Conservation (phyloP, 2,329 filamentous ascomycete species). For the Xylariomycetidae sp. region DNA sequence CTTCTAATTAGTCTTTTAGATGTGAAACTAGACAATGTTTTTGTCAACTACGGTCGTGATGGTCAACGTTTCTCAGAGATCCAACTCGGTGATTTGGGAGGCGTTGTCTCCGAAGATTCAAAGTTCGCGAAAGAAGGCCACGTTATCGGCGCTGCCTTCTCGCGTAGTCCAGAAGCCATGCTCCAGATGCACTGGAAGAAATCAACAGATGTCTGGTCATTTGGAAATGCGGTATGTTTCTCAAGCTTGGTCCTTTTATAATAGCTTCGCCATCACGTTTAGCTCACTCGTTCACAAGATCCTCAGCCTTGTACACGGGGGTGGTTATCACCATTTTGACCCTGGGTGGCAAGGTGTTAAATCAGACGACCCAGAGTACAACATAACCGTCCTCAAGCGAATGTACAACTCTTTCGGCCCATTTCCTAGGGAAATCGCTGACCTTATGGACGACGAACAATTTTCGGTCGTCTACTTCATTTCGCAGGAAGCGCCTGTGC, state of each 20-base stretch:
- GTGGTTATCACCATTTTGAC: conserved; percentile 21
- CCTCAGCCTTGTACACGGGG: conserved; percentile 21
- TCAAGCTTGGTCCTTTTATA: not conserved
- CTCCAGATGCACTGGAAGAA: conserved; percentile 19
- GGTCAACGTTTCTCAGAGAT: conserved; percentile 17
- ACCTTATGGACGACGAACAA: conserved; percentile 13
- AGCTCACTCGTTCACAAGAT: too few species aligned
- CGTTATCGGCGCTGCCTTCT: conserved; percentile 17
- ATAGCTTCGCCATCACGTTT: conserved; percentile 2
- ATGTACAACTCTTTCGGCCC: conserved; percentile 21
- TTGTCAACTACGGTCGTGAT: conserved; percentile 15
- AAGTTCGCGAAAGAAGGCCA: conserved; percentile 16
- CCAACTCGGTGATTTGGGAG: conserved; percentile 22
- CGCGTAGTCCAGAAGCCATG: conserved; percentile 19
- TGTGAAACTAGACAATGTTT: conserved; percentile 22
- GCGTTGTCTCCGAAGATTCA: conserved; percentile 15
- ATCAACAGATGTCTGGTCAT: conserved; percentile 24
- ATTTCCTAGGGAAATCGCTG: conserved; percentile 12
- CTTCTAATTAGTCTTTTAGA: conserved; percentile 9
- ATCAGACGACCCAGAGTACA: conserved; percentile 16
- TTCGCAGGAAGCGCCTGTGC: conserved; percentile 12
- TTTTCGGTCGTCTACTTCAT: conserved; percentile 15
- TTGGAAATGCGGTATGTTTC: conserved; percentile 16
- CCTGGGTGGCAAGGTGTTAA: conserved; percentile 11
- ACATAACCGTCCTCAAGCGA: conserved; percentile 18